phyloP scores from a whole-genome alignment of 345 rosid genomes.

The Gossypium australe region DNA sequence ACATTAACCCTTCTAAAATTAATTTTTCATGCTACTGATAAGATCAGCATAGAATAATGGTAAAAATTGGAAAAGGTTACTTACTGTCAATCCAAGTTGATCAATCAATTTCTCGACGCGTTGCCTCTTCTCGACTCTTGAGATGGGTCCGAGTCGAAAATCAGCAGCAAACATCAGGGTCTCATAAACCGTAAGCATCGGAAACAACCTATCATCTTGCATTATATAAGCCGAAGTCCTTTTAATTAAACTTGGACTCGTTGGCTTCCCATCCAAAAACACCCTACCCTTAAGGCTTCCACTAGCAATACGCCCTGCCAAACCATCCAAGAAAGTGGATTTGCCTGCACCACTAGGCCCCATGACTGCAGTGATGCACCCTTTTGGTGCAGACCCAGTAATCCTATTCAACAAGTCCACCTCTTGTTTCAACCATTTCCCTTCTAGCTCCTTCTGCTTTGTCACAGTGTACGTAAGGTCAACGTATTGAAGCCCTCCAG shows the following conservation, averaged over 20 bases:
- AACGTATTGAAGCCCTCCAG: constrained; percentile 49
- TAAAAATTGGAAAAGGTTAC: constrained; percentile 16
- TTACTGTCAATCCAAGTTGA: constrained; percentile 42
- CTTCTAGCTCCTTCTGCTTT: constrained; percentile 38
- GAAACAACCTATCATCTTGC: constrained; percentile 66
- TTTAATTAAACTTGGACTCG: constrained; percentile 50
- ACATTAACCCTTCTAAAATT: no score
- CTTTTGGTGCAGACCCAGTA: constrained; percentile 61
- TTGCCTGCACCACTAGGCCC: constrained; percentile 76
- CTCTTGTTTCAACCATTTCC: constrained; percentile 39
- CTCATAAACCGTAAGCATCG: constrained; percentile 68
- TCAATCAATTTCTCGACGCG: constrained; percentile 48
- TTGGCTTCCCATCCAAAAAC: constrained; percentile 40
- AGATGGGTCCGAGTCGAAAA: constrained; percentile 46
- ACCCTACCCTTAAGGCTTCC: constrained; percentile 59
- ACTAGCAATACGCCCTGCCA: constrained; percentile 55
- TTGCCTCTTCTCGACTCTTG: constrained; percentile 37
- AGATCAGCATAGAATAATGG: background rate
- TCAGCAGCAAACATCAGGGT: constrained; percentile 67
- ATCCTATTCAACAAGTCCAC: constrained; percentile 49
- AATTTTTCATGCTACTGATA: background rate
- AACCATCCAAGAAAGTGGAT: constrained; percentile 57
- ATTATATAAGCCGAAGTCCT: constrained; percentile 65
- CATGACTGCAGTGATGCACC: constrained; percentile 65
- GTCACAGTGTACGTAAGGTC: constrained; percentile 50